Evolutionary conservation across 2,329 filamentous ascomycete species (phyloP), one percentile per base, ranked within the genome.

Genomic region (Penicillium sp.): DNA sequence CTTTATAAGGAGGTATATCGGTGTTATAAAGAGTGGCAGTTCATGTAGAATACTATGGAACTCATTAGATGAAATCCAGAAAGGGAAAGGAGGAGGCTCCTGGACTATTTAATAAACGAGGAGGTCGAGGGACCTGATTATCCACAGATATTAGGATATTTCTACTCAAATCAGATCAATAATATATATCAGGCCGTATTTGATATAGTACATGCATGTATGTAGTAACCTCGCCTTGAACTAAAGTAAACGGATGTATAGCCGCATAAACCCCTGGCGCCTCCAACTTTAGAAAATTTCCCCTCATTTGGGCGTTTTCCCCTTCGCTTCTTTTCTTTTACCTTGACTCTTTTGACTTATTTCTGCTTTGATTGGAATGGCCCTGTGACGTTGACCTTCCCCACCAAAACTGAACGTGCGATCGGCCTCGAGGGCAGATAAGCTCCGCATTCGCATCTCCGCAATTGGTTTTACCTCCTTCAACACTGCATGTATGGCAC

Each of bases 401-500:
- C 62, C 64, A 59, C 60, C 55, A 54, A 53, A 48, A 32, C 34
- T 38, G 18, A 62, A 60, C 57, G 55, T 57, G 64, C 61, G 65
- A 67, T 66, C 63, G 61, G 58, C 63, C 58, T 63, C 10, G 57
- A 60, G 56, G 61, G 61, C 64, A 65, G 66, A 69, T 65, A 63
- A 66, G 64, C 63, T 66, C 64, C 66, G 65, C 66, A 67, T 65
- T 57, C 57, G n/a, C 60, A 55, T 59, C 66, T 68, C 61, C 65
- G 64, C 65, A 66, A 67, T 67, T 61, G 56, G 52, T 55, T 57
- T 51, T 60, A 55, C 53, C 53, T 54, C 60, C 42, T 46, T 60
- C 57, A 60, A 52, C 48, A 42, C 62, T 59, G 60, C 61, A 61
- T 74, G 72, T 70, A 87, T 87, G 85, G 84, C 85, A 70, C 86